Base-by-base conservation (phyloP, 306 rosid species). In the Quercus engelmannii region DNA sequence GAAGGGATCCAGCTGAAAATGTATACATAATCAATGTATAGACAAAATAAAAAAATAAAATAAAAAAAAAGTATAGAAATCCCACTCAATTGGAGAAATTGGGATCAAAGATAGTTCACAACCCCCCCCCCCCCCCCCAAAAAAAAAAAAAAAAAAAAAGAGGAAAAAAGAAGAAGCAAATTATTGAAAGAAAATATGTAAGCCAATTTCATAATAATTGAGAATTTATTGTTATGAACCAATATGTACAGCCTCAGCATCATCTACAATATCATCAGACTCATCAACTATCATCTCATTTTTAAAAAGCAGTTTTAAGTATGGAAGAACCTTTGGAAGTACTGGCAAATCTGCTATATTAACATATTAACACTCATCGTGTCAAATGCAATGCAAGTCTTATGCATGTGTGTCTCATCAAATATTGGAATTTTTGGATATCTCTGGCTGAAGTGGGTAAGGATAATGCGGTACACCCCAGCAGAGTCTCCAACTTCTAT, bases 391-490 rank as follows among this genome's bases (percentile, higher is more conserved):
- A 92, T 79, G 86, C 95, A 90, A 13, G 97, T 92, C 84, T 87
- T 94, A 72, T 89, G 91, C 97, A 92, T 92, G 85, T 91, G 91
- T 23, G 77, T 80, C 79, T 92, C 97, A 33, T 86, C 92, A 13
- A 94, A 80, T 49, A 94, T 93, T 5, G 97, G 96, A 70, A 95
- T 90, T 87, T 91, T 95, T 0, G 98, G 99, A 85, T 95, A 95
- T 86, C 99, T 84, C 84, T 95, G 98, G 87, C 99, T 95, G 92
- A 95, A 93, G 87, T 93, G 98, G 54, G 99, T 91, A 6, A 95
- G 97, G 69, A 95, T 69, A 72, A 90, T 88, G 23, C 98, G 88
- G 79, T 90, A 90, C 26, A 73, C 97, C 49, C 88, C 84, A 0
- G 98, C 98, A 3, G 87, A 75, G 85, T 90, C 83, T 65, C 99